Percentiles rank a stretch among this genome's conserved stretches.
Conservation (phyloP, 331 rosid genomes). For the Stylosanthes scabra region DNA sequence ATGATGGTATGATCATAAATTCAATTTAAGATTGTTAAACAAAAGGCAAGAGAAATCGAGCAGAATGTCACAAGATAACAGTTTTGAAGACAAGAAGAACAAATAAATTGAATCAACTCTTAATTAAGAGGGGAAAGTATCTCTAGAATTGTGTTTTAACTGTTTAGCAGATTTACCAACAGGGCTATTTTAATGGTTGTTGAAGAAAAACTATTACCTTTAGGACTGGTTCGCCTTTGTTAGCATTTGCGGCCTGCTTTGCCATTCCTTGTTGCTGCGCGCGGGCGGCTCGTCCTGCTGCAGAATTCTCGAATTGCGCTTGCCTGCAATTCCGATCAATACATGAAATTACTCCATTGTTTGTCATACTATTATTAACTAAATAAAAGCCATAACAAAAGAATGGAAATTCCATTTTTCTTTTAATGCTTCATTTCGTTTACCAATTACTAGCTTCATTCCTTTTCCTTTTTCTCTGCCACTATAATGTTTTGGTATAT, state of each 20-base stretch:
- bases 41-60: conserved; percentile 2
- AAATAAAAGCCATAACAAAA: conserved; percentile 9
- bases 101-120: neutral
- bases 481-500: too few relatives aligned
- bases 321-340: conserved; percentile 61
- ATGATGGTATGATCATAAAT: conserved; percentile 2
- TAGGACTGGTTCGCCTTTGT: conserved; percentile 80
- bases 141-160: neutral
- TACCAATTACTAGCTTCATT: conserved; percentile 7
- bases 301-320: conserved; percentile 77
- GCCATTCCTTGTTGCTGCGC: conserved; percentile 72
- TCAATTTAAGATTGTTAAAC: conserved; percentile 22
- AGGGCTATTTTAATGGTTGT: conserved; percentile 18
- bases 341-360: conserved; percentile 1
- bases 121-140: conserved; percentile 5
- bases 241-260: conserved; percentile 70
- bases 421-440: neutral
- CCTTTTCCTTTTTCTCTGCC: neutral
- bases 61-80: conserved; percentile 14
- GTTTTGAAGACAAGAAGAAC: neutral
- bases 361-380: conserved; percentile 6
- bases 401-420: neutral
- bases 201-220: conserved; percentile 38
- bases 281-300: conserved; percentile 88
- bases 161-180: neutral